These are phyloP conservation scores for Luffa aegyptiaca DNA, from an alignment of 306 rosid species.

Conservation along the genomic window DNA sequence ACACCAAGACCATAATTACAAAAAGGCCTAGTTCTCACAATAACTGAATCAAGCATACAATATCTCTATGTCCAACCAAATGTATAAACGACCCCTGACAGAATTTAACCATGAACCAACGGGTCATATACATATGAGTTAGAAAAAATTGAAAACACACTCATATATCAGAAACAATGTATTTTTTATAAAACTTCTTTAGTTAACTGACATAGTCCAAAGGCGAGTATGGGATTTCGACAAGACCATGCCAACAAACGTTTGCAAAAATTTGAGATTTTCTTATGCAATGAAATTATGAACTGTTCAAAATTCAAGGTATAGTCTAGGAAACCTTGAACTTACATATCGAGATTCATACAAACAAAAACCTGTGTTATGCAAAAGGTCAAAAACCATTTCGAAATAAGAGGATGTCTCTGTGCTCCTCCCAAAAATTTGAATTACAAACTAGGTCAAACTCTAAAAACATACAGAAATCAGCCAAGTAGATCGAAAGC, in stretches of 20 bases:
- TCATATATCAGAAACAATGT: background rate
- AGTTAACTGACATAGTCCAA: background rate
- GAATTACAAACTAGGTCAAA: background rate
- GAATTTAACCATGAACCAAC: background rate
- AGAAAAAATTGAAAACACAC: background rate
- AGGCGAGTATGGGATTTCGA: background rate
- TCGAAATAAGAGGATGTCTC: background rate
- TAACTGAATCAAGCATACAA: background rate
- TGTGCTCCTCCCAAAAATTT: background rate
- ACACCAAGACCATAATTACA: too few relatives aligned
- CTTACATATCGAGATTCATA: background rate
- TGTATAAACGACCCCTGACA: background rate
- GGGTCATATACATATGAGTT: background rate
- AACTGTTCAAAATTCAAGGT: background rate
- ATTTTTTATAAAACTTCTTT: background rate
- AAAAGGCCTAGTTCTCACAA: background rate
- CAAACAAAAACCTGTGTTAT: background rate
- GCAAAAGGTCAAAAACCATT: background rate
- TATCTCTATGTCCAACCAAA: background rate
- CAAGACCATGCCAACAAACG: background rate
- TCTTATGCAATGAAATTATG: background rate
- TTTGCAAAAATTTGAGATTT: background rate
- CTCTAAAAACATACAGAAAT: background rate
- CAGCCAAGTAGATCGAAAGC: background rate
- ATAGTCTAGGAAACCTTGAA: background rate